phyloP scores from a whole-genome alignment of 805 yeast species.

The Saturnispora hagleri region DNA sequence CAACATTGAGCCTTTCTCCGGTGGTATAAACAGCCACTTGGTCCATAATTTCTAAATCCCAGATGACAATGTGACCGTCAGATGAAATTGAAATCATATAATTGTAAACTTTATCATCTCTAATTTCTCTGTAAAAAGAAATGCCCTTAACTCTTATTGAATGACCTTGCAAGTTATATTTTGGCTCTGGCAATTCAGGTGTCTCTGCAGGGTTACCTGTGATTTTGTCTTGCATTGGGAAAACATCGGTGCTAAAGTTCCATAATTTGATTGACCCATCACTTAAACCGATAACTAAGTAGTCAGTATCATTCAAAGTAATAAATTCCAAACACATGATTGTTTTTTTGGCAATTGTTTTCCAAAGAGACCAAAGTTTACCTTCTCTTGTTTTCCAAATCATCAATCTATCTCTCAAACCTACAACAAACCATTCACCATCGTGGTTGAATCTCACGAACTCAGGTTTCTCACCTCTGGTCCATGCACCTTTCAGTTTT shows the following conservation, averaged over 20 bases:
- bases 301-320: conserved; percentile 36
- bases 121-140: conserved; percentile 33
- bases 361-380: conserved; percentile 39
- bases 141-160: conserved; percentile 79
- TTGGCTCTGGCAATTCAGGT: conserved; percentile 31
- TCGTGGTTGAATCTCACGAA: conserved; percentile 32
- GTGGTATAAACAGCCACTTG: conserved; percentile 86
- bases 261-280: conserved; percentile 64
- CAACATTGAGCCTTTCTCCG: conserved; percentile 87
- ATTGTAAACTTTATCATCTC: conserved; percentile 27
- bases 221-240: conserved; percentile 11
- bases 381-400: conserved; percentile 59
- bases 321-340: conserved; percentile 61
- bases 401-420: conserved; percentile 54
- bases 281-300: conserved; percentile 56
- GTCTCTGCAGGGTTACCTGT: conserved; percentile 25
- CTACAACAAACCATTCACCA: conserved; percentile 73
- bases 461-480: conserved; percentile 41
- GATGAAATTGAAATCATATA: conserved; percentile 78
- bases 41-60: conserved; percentile 64
- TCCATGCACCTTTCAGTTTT: conserved; percentile 61
- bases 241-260: conserved; percentile 29
- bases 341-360: conserved; percentile 38
- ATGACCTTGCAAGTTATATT: conserved; percentile 65
- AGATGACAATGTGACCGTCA: conserved; percentile 87